Evolutionary conservation across 2,329 filamentous ascomycete genomes (phyloP), one percentile per base, ranked within the genome.

Genomic region (Neofusicoccum parvum): DNA sequence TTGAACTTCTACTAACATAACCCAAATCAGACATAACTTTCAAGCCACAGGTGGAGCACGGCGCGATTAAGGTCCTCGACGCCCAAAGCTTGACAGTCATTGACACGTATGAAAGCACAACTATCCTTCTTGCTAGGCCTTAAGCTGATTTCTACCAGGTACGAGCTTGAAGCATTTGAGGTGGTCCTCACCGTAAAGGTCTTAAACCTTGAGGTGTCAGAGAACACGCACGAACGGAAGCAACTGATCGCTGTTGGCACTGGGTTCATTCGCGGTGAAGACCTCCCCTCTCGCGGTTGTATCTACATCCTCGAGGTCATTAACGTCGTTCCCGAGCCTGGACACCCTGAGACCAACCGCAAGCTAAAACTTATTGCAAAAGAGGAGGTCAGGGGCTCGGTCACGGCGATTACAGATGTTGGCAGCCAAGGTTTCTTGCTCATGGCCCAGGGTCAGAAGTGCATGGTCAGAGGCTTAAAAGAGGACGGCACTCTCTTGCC

Each of bases 381-480:
- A 72, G 95, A 99, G 76, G 92, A 96, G 60, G 93, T 98, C 32
- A 91, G 95, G 58, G 95, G 95, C 10, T 92, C 92, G 3, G 92
- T 99, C 27, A 97, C 94, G 14, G 91, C 92, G 0, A 78, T 99
- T 11, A 92, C 90, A 0, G 90, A 91, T 68, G 90, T 96, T 64
- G 94, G 92, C 48, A 92, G 89, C 0, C 93, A 95, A 78, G 95
- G 91, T 1, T 92, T 94, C 70, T 88, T 96, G 84, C 89, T 95
- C 68, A 91, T 91, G 46, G 93, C 94, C 0, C 95, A 99, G 75
- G 95, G 95, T 0, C 94, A 97, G 73, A 99, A 99, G 79, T 94
- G 93, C 76, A 96, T 99, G 91, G 93, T 99, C 1, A 86, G 95
- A 66, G 95, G 95, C 46, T 84, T 99, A 3, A 97, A 97, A 76